Conservation (phyloP, 306 rosid genomes). For the Sicyos baderoa region DNA sequence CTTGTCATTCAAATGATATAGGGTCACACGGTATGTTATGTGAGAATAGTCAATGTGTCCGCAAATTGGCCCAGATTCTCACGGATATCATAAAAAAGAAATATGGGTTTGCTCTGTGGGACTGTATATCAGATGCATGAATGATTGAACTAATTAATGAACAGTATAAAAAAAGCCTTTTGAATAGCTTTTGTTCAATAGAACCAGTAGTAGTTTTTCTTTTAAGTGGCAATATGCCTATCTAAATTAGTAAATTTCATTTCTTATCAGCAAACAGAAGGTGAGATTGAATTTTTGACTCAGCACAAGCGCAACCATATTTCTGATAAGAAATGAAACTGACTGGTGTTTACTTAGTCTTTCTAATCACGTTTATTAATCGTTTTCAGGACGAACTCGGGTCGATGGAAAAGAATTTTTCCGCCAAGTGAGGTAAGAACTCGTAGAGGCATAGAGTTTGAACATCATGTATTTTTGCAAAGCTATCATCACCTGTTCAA, state of each 20-base stretch:
- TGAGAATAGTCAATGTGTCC: too few species aligned
- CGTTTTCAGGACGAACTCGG: conserved; percentile 58
- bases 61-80: too few species aligned
- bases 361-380: conserved; percentile 10
- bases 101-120: neutral
- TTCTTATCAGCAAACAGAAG: neutral
- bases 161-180: neutral
- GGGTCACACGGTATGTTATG: too few species aligned
- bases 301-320: neutral
- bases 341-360: neutral
- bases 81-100: too few species aligned
- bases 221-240: neutral
- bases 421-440: conserved; percentile 86
- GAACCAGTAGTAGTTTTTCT: neutral
- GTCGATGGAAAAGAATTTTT: conserved; percentile 93
- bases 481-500: neutral
- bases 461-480: neutral
- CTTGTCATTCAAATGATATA: too few species aligned
- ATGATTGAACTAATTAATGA: neutral
- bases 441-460: neutral
- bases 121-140: neutral
- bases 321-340: neutral
- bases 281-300: neutral
- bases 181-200: neutral
- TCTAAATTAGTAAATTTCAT: neutral